These are phyloP conservation scores for Stylosanthes scabra DNA, from an alignment of 331 rosid genomes.

Conservation along the genomic window DNA sequence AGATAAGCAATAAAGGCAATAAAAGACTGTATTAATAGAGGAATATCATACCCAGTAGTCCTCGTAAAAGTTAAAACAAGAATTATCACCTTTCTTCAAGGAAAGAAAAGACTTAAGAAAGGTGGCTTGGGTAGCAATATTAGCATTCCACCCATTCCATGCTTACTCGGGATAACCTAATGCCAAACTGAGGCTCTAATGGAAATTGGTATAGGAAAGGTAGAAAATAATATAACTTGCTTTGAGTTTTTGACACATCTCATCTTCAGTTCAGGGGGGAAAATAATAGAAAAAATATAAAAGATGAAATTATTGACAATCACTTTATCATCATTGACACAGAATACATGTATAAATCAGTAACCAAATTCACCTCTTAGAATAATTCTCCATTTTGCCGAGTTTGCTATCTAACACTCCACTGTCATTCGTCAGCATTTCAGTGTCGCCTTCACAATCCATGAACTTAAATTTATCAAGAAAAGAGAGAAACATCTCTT, in stretches of 20 bases:
- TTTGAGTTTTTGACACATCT: neutral
- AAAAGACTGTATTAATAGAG: too few species aligned
- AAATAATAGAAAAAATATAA: neutral
- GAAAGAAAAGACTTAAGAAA: too few species aligned
- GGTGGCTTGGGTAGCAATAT: too few species aligned
- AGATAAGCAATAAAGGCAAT: too few species aligned
- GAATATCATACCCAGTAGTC: too few species aligned
- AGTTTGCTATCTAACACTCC: constrained; percentile 42
- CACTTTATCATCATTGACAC: constrained; percentile 11
- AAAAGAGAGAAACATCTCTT: constrained; percentile 59
- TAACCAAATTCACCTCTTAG: constrained; percentile 57
- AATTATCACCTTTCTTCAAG: too few species aligned
- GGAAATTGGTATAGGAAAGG: too few species aligned
- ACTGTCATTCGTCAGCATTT: constrained; percentile 40
- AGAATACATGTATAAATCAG: constrained; percentile 7
- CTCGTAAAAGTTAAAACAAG: too few species aligned
- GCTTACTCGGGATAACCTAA: too few species aligned
- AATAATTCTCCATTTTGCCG: constrained; percentile 52
- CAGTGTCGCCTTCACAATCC: constrained; percentile 52
- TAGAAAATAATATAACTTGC: neutral
- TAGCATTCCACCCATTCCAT: too few species aligned
- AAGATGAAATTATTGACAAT: neutral
- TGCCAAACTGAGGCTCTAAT: too few species aligned
- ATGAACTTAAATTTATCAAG: constrained; percentile 59
- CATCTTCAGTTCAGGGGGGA: neutral